Base-by-base conservation (phyloP, 78 protist species). In the Pigoraptor vietnamica region DNA sequence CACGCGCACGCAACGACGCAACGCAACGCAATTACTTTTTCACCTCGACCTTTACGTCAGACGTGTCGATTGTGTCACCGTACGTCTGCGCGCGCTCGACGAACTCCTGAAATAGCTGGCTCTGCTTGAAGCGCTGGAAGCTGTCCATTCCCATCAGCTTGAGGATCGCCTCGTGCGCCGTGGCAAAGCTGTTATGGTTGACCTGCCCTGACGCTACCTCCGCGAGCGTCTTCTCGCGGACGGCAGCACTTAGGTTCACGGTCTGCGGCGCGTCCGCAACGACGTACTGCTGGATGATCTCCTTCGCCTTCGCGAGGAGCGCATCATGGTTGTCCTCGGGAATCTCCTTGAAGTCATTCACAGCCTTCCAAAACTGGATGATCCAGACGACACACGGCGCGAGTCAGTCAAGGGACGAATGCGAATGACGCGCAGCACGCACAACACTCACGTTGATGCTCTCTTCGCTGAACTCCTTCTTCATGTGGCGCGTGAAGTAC, bases 391-490 rank as follows among this genome's bases (percentile, higher is more conserved):
- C 6, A 48, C 67, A n/a, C n/a, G n/a, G n/a, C n/a, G n/a, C n/a
- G n/a, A n/a, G n/a, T n/a, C n/a, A n/a, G n/a, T n/a, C n/a, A n/a
- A n/a, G n/a, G n/a, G n/a, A n/a, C n/a, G n/a, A n/a, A n/a, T n/a
- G n/a, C n/a, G n/a, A n/a, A n/a, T n/a, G n/a, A n/a, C n/a, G n/a
- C n/a, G n/a, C n/a, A n/a, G n/a, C n/a, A n/a, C n/a, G n/a, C n/a
- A n/a, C n/a, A n/a, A 14, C 14, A 48, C 67, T 48, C 14, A 48
- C 67, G 67, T 14, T 39, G 38, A 89, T 37, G 39, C 39, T 89
- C 39, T 89, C 91, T 24, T 56, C 91, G 23, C 81, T 39, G 39
- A 39, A 89, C 39, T 89, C 91, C 39, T 89, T 89, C 39, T 89
- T 24, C 33, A 89, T 19, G 10, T 89, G 91, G 38, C 25, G 38